Evolutionary conservation across 257 asterid species (phyloP).

Genomic region (Thymus mandschuricus): DNA sequence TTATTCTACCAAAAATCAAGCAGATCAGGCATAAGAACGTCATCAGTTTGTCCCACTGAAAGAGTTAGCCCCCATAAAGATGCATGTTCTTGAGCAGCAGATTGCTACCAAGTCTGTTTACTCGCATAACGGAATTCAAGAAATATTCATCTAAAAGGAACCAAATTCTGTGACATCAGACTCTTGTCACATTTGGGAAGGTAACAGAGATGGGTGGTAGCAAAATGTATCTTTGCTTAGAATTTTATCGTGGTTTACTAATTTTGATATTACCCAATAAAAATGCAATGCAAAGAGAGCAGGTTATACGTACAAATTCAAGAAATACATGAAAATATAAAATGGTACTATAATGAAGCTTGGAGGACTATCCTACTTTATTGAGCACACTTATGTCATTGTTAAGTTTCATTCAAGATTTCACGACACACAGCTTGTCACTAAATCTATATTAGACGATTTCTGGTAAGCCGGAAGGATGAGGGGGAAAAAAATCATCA

Average conservation of each 20-base stretch:
- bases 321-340: neutral
- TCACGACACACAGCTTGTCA: slow-evolving; percentile 9
- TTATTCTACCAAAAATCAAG: neutral
- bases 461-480: neutral
- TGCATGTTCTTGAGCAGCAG: neutral
- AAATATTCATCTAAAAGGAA: neutral
- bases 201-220: neutral
- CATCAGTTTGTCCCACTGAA: neutral
- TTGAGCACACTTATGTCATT: neutral
- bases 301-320: neutral
- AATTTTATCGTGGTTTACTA: neutral
- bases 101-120: neutral
- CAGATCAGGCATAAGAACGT: neutral
- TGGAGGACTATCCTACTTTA: neutral
- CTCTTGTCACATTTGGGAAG: neutral
- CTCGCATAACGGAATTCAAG: neutral
- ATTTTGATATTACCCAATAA: neutral
- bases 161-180: neutral
- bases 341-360: neutral
- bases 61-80: neutral
- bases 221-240: neutral
- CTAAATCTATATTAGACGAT: slow-evolving; percentile 8
- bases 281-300: neutral
- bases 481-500: neutral
- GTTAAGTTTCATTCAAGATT: neutral